phyloP scores from a whole-genome alignment of 2,329 filamentous ascomycete genomes.

The Aureobasidium mangrovei region DNA sequence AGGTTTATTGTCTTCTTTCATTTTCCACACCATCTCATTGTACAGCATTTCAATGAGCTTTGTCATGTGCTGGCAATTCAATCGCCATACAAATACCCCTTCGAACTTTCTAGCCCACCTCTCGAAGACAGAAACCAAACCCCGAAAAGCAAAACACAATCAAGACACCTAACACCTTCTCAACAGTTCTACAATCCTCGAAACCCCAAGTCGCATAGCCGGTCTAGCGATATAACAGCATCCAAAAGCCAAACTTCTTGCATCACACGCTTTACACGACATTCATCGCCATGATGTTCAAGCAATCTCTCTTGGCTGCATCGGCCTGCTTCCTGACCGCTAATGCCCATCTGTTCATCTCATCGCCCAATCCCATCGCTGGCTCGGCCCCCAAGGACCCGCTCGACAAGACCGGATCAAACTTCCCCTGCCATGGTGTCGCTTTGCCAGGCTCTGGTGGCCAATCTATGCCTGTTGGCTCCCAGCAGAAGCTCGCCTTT shows the following conservation, averaged over 20 bases:
- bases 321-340: conserved; percentile 48
- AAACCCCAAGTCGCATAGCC: conserved; percentile 13
- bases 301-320: conserved; percentile 35
- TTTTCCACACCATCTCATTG: not conserved
- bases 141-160: too few species aligned
- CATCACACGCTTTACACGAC: conserved; percentile 4
- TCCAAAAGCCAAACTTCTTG: not conserved
- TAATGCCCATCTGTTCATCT: conserved; percentile 70
- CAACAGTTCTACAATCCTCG: not conserved
- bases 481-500: conserved; percentile 54
- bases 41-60: not conserved
- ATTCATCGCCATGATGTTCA: conserved; percentile 5
- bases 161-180: conserved; percentile 7
- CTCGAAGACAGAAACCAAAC: too few species aligned
- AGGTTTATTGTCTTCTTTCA: not conserved
- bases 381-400: conserved; percentile 51
- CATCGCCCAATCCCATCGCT: conserved; percentile 55
- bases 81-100: not conserved
- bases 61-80: not conserved
- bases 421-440: conserved; percentile 78
- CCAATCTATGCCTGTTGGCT: conserved; percentile 54
- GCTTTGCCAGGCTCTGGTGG: conserved; percentile 38
- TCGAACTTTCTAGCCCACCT: not conserved
- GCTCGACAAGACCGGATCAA: conserved; percentile 46
- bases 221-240: conserved; percentile 16